These are phyloP conservation scores for Cladosporium halotolerans DNA, from an alignment of 2,329 filamentous ascomycete genomes.

Conservation along the genomic window DNA sequence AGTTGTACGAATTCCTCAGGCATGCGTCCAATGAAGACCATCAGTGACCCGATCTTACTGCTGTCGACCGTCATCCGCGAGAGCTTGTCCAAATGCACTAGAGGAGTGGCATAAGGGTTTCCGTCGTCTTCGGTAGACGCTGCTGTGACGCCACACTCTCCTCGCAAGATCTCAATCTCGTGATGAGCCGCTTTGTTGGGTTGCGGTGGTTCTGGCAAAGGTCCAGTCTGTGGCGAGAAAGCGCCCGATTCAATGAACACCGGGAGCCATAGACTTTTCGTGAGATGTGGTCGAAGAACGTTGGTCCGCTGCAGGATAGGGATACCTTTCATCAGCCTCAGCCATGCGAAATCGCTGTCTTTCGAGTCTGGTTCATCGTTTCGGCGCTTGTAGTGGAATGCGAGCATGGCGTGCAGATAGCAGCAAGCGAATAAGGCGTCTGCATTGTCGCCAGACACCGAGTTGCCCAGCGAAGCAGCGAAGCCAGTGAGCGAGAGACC, in stretches of 20 bases:
- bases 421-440: slow-evolving; percentile 14
- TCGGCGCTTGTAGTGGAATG: slow-evolving; percentile 5
- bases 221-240: slow-evolving; percentile 4
- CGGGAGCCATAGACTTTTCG: slow-evolving; percentile 6
- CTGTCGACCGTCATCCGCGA: slow-evolving; percentile 3
- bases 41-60: slow-evolving; percentile 6
- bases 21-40: slow-evolving; percentile 11
- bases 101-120: slow-evolving; percentile 6
- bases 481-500: slow-evolving; percentile 16
- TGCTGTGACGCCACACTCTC: background rate
- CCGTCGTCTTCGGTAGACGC: background rate
- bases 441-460: slow-evolving; percentile 12
- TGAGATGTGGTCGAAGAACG: slow-evolving; percentile 4
- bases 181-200: background rate
- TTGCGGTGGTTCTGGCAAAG: background rate
- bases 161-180: slow-evolving; percentile 5
- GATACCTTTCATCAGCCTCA: slow-evolving; percentile 7
- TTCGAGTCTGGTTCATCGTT: background rate
- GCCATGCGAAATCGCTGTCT: slow-evolving; percentile 9
- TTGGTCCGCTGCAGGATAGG: slow-evolving; percentile 11
- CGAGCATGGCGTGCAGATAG: slow-evolving; percentile 8
- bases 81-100: background rate
- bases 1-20: slow-evolving; percentile 4
- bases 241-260: slow-evolving; percentile 8
- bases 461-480: slow-evolving; percentile 10